Evolutionary conservation across 805 yeast genomes (phyloP), one percentile per base, ranked within the genome.

Genomic region (Saccharomycopsis javanensis): DNA sequence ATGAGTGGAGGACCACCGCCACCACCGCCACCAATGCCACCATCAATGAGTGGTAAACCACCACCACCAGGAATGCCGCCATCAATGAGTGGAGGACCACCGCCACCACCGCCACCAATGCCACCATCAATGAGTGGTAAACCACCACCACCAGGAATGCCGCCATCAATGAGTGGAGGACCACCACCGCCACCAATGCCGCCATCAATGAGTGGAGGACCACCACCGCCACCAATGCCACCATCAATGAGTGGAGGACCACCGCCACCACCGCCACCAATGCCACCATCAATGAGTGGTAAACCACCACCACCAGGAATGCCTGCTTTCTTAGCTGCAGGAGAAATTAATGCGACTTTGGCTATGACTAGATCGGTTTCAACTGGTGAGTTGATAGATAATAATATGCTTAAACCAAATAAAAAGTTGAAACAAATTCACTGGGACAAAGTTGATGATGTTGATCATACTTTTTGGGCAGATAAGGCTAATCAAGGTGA

Each of bases 351-450:
- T 28, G 34, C 25, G 2, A 48, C 57, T 69, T 69, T 72, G 1
- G 70, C 73, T 5, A 67, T 69, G 20, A 69, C 71, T 1, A 42
- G 63, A 63, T 23, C 65, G 65, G 34, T 61, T 60, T 6, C 70
- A 71, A 4, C 69, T 71, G 18, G 69, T 71, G 1, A 66, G 54
- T 42, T 42, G 48, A 62, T 65, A 51, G 65, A 62, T 50, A 60
- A 35, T 23, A 11, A 37, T 23, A 45, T 50, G 34, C 82, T 82
- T 34, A 71, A 81, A 62, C 81, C 83, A 18, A 76, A 75, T 67
- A 76, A 74, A 60, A 83, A 81, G 68, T 70, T 86, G 71, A 86
- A 85, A 65, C 95, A 86, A 64, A 78, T 86, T 61, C 95, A 86
- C 64, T 86, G 94, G 95, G 94, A 86, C 61, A 85, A 81, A 65